Base-by-base conservation (phyloP, 2,329 filamentous ascomycete genomes). In the Raffaelea deltoideospora region DNA sequence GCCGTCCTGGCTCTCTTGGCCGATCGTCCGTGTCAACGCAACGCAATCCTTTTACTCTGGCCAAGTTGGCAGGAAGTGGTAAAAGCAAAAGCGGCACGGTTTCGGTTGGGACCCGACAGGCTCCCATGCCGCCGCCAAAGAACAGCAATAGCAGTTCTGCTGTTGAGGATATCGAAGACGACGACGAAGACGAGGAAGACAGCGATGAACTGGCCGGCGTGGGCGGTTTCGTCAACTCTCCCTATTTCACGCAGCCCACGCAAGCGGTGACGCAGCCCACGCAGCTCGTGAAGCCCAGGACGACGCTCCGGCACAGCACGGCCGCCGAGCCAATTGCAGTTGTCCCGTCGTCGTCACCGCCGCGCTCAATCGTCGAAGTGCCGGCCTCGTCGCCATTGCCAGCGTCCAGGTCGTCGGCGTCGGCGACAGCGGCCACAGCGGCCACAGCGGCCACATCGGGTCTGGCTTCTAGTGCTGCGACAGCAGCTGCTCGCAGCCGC, bases 371-470 rank as follows among this genome's bases (percentile, higher is more conserved):
- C 15, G 52, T 95, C 38, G 87, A 94, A 54, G 87, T 95, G 3
- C 77, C 79, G 22, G 83, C 84, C n/a, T 95, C 87, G 3, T 95
- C 88, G 1, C 87, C 86, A 2, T 67, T 77, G 39, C 69, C 70
- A 41, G 50, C 32, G 21, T 37, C 39, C 23, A 34, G n/a, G 15
- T 19, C 14, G 34, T 41, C 31, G 45, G 39, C 35, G 43, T 38
- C 35, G 31, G 32, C 22, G 11, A 10, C 32, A 10, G 23, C 28
- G 17, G 11, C 27, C n/a, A 10, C 24, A 10, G 11, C 37, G n/a
- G n/a, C n/a, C n/a, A n/a, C n/a, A n/a, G n/a, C n/a, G n/a, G n/a
- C n/a, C n/a, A n/a, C n/a, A n/a, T n/a, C n/a, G n/a, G n/a, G n/a
- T n/a, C n/a, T n/a, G n/a, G n/a, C n/a, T n/a, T n/a, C n/a, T n/a